phyloP scores from a whole-genome alignment of 2,329 filamentous ascomycete species.

The Penicillium sp. region DNA sequence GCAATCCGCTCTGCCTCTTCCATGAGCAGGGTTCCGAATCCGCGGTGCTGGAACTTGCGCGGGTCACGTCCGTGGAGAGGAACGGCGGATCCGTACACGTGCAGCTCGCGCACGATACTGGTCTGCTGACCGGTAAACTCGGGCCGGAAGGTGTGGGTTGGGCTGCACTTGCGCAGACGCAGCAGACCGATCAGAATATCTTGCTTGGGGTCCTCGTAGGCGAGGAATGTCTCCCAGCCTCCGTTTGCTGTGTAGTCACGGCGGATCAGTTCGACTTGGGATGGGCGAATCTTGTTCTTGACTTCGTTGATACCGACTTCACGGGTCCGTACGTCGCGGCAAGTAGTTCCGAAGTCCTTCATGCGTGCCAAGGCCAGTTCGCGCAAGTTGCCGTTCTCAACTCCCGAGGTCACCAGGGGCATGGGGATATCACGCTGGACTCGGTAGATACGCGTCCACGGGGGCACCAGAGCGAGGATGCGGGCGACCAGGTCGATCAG shows the following conservation, averaged over 20 bases:
- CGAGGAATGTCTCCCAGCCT: slow-evolving; percentile 96
- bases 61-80: slow-evolving; percentile 91
- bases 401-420: slow-evolving; percentile 95
- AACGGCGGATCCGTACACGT: slow-evolving; percentile 96
- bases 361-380: slow-evolving; percentile 88
- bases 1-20: slow-evolving; percentile 95
- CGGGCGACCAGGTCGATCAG: slow-evolving; percentile 90
- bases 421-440: slow-evolving; percentile 99
- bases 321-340: slow-evolving; percentile 87
- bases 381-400: slow-evolving; percentile 92
- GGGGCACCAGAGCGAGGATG: slow-evolving; percentile 88
- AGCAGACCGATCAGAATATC: slow-evolving; percentile 91
- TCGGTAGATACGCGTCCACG: slow-evolving; percentile 97
- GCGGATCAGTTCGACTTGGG: slow-evolving; percentile 88
- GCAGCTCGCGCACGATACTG: slow-evolving; percentile 83
- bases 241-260: slow-evolving; percentile 91
- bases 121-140: slow-evolving; percentile 80
- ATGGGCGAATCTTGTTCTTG: slow-evolving; percentile 94
- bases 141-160: slow-evolving; percentile 81
- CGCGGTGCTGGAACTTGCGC: slow-evolving; percentile 95
- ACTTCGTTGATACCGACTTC: slow-evolving; percentile 99
- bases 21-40: slow-evolving; percentile 92
- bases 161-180: slow-evolving; percentile 78
- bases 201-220: slow-evolving; percentile 96
- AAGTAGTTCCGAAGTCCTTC: slow-evolving; percentile 97